Evolutionary conservation across 139 green algal species (phyloP), one percentile per base, ranked within the genome.

Genomic region (Haematococcus lacustris): DNA sequence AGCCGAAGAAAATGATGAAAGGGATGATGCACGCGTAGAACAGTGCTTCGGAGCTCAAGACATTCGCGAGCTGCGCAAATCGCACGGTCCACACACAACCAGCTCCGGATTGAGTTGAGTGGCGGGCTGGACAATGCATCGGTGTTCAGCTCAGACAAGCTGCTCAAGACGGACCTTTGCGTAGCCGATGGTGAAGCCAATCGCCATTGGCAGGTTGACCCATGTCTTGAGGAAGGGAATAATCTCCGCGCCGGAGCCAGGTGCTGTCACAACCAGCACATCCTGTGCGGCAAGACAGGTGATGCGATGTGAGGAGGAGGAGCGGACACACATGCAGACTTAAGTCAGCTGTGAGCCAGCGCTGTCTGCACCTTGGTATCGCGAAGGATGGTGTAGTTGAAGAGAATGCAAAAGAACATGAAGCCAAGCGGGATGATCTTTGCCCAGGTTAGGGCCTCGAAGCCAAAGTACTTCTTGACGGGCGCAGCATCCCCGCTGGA

Each of bases 331-430:
- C n/a, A n/a, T n/a, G n/a, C n/a, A n/a, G n/a, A n/a, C n/a, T n/a
- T n/a, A n/a, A n/a, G n/a, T n/a, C n/a, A n/a, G n/a, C n/a, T n/a
- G n/a, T n/a, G n/a, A n/a, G n/a, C n/a, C n/a, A n/a, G n/a, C n/a
- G n/a, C n/a, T n/a, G n/a, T n/a, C n/a, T 26, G 53, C 53, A 64
- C 93, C 92, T 97, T 98, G 66, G 94, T 98, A 80, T 98, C 94
- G 70, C 94, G 88, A 67, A 98, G 90, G 75, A 98, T 98, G 73
- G 94, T 98, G 92, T 98, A 98, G 90, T 98, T 98, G 91, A 98
- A 98, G 38, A 98, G 84, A 68, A 98, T 98, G 88, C 90, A 97
- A 88, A 98, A 98, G 82, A 98, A 98, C 91, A 98, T 98, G 33
- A 95, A 68, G 63, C 89, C 93, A 63, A 98, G 80, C 38, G 94